Percentiles rank a stretch among this genome's conserved stretches.
phyloP scores from a whole-genome alignment of 2,329 filamentous ascomycete genomes.

The Pseudogymnoascus sp. region DNA sequence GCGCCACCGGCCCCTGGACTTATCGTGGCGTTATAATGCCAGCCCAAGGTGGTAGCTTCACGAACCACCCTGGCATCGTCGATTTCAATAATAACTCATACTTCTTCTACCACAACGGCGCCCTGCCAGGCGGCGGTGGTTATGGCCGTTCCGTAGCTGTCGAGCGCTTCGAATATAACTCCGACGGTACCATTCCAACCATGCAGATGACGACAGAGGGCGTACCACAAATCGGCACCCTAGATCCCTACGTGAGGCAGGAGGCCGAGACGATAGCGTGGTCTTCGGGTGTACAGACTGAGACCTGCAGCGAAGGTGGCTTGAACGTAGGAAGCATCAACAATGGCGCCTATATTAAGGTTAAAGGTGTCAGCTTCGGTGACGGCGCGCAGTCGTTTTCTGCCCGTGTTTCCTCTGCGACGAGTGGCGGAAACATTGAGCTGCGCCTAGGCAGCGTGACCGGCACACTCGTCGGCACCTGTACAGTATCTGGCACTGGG shows the following conservation, averaged over 20 bases:
- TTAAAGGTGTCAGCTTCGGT: background rate
- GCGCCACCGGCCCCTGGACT: slow-evolving; percentile 27
- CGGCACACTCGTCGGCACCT: background rate
- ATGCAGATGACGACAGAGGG: background rate
- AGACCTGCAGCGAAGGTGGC: background rate
- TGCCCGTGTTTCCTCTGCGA: background rate
- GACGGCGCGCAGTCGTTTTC: background rate
- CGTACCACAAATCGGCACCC: background rate
- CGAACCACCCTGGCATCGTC: background rate
- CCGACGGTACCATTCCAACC: background rate
- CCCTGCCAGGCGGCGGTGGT: background rate
- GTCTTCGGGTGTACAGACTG: background rate
- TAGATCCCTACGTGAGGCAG: background rate
- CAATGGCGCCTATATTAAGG: background rate
- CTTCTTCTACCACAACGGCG: background rate
- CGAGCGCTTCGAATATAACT: background rate
- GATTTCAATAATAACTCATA: background rate
- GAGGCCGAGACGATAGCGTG: background rate
- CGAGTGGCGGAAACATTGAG: background rate
- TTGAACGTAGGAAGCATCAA: background rate
- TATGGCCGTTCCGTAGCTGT: background rate
- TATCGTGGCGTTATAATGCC: slow-evolving; percentile 27
- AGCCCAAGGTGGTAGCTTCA: background rate
- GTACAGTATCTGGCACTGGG: background rate
- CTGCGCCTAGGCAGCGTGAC: background rate